Evolutionary conservation across 2,329 filamentous ascomycete genomes (phyloP), one percentile per base, ranked within the genome.

Genomic region (Colletotrichum cordylinicola): DNA sequence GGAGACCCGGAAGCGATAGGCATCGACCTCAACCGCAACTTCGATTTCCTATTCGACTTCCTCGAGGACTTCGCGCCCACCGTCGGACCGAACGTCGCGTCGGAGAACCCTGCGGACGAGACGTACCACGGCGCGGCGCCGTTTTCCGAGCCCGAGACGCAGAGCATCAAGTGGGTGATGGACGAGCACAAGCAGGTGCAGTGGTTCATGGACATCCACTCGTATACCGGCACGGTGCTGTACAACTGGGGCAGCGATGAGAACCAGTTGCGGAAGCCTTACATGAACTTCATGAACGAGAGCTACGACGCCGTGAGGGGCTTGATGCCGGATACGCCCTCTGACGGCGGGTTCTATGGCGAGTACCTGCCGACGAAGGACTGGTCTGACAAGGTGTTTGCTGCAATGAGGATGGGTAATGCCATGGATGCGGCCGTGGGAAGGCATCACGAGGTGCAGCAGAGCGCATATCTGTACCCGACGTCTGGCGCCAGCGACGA

Each of bases 191-290:
- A 84, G 64, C 86, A 86, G 60, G 82, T 92, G 61, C 85, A 87
- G 33, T 92, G 90, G 90, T 91, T 90, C 80, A 82, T 91, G 75
- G 91, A 92, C 77, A 84, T 92, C 60, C 91, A 92, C 84, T 91
- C 90, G 2, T 88, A 85, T 33, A 84, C 86, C 1, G 89, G 88
- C 4, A 70, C 69, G 13, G 67, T 78, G 70, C 82, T 92, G 16
- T 91, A 91, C 82, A 86, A 84, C 70, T 92, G 90, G 90, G 90
- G 90, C 27, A 88, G 90, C 77, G 90, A 92, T 77, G 85, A 88
- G 62, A 83, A 87, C 72, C 90, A 92, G 81, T 83, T 82, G 67
- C 84, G 81, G 1, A 84, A 86, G 61, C 79, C 86, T 0, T 78
- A 78, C 65, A 88, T 89, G 85, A 91, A 87, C 82, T 91, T 91